Evolutionary conservation across 192 early-diverging fungal species (phyloP).

Genomic region (Entomortierella parvispora): DNA sequence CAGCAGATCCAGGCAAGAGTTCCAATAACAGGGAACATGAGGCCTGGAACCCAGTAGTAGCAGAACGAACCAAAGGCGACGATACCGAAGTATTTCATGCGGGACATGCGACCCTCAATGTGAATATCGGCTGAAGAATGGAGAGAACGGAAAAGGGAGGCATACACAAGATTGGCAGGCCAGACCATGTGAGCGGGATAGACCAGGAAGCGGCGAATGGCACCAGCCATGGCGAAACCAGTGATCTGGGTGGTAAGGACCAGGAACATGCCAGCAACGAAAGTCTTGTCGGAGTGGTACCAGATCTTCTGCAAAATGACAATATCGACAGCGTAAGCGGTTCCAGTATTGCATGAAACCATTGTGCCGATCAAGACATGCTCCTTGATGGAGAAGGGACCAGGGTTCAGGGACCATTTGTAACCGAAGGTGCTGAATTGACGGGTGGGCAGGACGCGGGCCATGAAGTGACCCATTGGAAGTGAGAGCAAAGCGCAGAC

Average conservation of each 20-base stretch:
- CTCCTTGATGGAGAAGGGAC: constrained; percentile 59
- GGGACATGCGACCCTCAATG: too few relatives aligned
- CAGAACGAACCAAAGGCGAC: too few relatives aligned
- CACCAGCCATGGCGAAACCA: constrained; percentile 64
- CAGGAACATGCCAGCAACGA: constrained; percentile 55
- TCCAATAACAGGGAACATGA: too few relatives aligned
- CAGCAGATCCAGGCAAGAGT: too few relatives aligned
- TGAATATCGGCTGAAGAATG: too few relatives aligned
- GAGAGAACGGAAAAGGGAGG: constrained; percentile 78
- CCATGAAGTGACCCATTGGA: too few relatives aligned
- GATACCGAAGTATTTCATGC: too few relatives aligned
- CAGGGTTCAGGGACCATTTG: constrained; percentile 58
- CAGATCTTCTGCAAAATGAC: constrained; percentile 58
- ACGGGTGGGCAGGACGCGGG: constrained; percentile 14
- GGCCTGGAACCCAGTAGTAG: too few relatives aligned
- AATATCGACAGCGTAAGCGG: too few relatives aligned
- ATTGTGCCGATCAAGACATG: too few relatives aligned
- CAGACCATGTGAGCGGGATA: constrained; percentile 84
- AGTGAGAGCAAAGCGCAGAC: too few relatives aligned
- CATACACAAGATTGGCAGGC: constrained; percentile 75
- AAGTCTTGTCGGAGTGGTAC: constrained; percentile 59
- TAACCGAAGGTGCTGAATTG: constrained; percentile 53
- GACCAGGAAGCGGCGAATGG: constrained; percentile 79
- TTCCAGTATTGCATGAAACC: too few relatives aligned
- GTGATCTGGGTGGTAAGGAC: constrained; percentile 10